These are phyloP conservation scores for Immersiporthe knoxdaviesiana DNA, from an alignment of 2,329 filamentous ascomycete genomes.

Conservation along the genomic window DNA sequence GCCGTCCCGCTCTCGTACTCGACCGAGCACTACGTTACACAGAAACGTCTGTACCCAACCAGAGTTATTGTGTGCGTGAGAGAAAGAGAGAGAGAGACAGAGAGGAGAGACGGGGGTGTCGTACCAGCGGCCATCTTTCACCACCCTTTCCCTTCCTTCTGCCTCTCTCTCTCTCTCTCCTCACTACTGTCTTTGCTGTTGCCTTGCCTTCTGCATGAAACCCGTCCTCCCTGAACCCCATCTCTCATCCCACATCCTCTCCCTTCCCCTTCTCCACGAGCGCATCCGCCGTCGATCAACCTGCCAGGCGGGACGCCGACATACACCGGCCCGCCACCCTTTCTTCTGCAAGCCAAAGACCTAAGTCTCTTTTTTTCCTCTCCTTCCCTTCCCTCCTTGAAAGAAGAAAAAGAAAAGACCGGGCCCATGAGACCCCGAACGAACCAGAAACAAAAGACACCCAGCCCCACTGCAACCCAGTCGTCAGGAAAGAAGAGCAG, in stretches of 20 bases:
- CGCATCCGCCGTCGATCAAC: not conserved
- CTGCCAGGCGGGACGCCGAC: not conserved
- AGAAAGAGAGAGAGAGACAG: too few relatives aligned
- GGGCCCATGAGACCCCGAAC: too few relatives aligned
- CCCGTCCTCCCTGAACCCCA: not conserved
- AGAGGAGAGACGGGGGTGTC: not conserved
- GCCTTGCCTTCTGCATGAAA: not conserved
- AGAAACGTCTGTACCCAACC: not conserved
- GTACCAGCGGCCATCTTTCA: not conserved
- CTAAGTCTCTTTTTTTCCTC: too few relatives aligned
- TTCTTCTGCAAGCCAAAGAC: not conserved
- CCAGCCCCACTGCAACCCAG: not conserved
- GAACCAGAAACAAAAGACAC: not conserved
- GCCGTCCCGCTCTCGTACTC: not conserved
- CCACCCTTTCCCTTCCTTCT: not conserved
- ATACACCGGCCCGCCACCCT: not conserved
- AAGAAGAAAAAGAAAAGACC: too few relatives aligned
- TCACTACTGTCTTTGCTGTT: not conserved
- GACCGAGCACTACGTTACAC: not conserved
- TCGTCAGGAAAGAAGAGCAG: not conserved
- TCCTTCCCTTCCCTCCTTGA: too few relatives aligned
- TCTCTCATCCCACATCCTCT: too few relatives aligned
- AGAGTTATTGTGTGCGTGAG: too few relatives aligned
- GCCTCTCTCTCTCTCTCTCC: not conserved
- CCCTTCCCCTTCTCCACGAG: not conserved